Evolutionary conservation across 2,329 filamentous ascomycete species (phyloP).

Genomic region (Diaporthe citrichinensis): DNA sequence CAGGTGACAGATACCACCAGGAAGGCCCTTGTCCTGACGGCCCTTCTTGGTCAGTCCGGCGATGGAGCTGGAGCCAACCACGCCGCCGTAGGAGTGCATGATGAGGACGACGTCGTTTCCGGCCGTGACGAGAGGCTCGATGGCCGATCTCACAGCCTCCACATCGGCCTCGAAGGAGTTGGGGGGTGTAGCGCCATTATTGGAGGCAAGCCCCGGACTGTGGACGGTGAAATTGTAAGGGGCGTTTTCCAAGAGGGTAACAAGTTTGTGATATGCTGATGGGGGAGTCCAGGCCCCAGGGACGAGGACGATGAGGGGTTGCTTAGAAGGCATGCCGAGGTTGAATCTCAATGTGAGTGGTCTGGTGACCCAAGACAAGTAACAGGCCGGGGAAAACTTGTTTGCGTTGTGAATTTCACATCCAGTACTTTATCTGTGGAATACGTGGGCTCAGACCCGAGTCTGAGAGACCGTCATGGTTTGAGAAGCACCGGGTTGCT

Average conservation of each 20-base stretch:
- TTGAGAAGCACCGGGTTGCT: background rate
- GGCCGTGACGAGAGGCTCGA: conserved; percentile 19
- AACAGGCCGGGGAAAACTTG: too few species aligned
- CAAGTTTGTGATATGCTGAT: conserved; percentile 26
- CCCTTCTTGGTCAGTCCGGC: conserved; percentile 15
- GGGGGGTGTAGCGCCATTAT: conserved; percentile 11
- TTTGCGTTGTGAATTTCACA: rapidly evolving
- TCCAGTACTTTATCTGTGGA: background rate
- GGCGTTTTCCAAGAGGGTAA: background rate
- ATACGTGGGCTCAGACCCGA: background rate
- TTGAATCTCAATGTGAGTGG: background rate
- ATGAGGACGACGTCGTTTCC: background rate
- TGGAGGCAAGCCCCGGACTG: background rate
- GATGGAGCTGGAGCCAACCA: conserved; percentile 10
- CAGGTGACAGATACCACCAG: conserved; percentile 12
- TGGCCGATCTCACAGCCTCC: background rate
- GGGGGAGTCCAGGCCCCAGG: conserved; percentile 29
- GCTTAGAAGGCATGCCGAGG: background rate
- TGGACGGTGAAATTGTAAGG: conserved; percentile 20
- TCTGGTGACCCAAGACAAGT: too few species aligned
- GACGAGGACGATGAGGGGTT: conserved; percentile 17
- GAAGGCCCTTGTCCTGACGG: background rate
- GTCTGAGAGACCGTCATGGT: background rate
- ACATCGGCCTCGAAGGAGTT: conserved; percentile 29
- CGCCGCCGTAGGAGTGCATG: conserved; percentile 27